Conservation (phyloP, 169 alveolate species). For the Condylostoma magnum region DNA sequence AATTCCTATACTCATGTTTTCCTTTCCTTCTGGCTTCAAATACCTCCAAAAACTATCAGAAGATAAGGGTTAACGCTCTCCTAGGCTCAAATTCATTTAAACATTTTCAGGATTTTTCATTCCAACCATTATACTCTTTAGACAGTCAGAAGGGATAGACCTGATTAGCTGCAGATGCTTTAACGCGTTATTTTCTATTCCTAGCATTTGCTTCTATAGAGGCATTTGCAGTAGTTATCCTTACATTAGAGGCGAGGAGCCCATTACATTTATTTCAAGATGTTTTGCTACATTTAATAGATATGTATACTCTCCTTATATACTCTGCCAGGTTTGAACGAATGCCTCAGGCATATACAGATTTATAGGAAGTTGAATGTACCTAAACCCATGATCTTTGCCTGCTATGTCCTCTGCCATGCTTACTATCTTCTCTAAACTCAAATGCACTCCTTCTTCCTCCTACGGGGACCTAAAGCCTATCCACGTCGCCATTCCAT, state of each 20-base stretch:
- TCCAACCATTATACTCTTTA: conserved; percentile 52
- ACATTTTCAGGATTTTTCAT: conserved; percentile 62
- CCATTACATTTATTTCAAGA: conserved; percentile 53
- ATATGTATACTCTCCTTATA: conserved; percentile 1
- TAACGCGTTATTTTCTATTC: conserved; percentile 46
- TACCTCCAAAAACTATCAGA: conserved; percentile 55
- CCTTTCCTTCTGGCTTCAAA: conserved; percentile 47
- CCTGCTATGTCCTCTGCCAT: conserved; percentile 71
- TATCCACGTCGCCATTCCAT: conserved; percentile 81
- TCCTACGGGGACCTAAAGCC: conserved; percentile 64
- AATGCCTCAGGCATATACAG: conserved; percentile 77
- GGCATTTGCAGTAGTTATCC: conserved; percentile 51
- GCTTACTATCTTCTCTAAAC: conserved; percentile 51
- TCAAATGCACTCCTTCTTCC: conserved; percentile 64
- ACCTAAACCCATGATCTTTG: conserved; percentile 54
- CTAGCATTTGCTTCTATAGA: conserved; percentile 41
- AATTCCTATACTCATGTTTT: neutral
- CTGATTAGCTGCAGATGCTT: conserved; percentile 68
- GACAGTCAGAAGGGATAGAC: conserved; percentile 49
- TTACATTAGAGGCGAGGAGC: conserved; percentile 59
- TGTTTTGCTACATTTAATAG: conserved; percentile 51
- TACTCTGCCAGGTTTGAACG: conserved; percentile 63
- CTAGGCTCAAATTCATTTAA: conserved; percentile 54
- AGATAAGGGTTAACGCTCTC: conserved; percentile 35
- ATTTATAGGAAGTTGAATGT: conserved; percentile 68